Base-by-base conservation (phyloP, 2,329 filamentous ascomycete species). In the Trichocomaceae sp. region DNA sequence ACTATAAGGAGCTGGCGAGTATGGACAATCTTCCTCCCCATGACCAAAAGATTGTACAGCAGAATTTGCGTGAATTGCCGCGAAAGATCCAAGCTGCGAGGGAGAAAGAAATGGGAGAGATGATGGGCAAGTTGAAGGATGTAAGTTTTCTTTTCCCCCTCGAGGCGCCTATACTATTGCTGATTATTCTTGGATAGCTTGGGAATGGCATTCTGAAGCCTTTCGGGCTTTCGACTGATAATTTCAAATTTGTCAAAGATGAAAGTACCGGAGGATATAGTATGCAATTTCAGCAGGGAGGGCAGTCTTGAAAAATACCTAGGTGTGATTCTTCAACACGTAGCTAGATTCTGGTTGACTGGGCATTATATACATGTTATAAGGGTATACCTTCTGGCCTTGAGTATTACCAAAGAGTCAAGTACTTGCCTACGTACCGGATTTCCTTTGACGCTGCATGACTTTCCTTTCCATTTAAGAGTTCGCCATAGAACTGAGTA, bases 101-200 rank as follows among this genome's bases (percentile, higher is more conserved):
- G 72, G 86, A 96, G 66, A 81, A 80, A 62, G 93, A 99, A 72
- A 89, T 93, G 81, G 85, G 82, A 2, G 92, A 99, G 74, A 96
- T 97, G 90, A 95, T 96, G 90, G 88, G 87, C 17, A 96, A 97
- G 75, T 73, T 99, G 63, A 96, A 95, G 68, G 84, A 86, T 62
- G 82, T 84, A 61, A 74, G 81, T 77, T 5, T 12, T 17, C 8
- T 49, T 26, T 1, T 13, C 17, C 1, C 6, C 41, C 26, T 29
- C 7, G 61, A 42, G 46, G 29, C 7, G n/a, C 12, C 7, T 20
- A 12, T 48, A 1, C 41, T 17, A 1, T 23, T n/a, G 37, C 56
- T 57, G 49, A 57, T 35, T 23, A 37, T 37, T 17, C 20, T 10
- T 42, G 7, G 61, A 56, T 62, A 88, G 72, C 75, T 99, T 57